Evolutionary conservation across 2,329 filamentous ascomycete species (phyloP).

Genomic region (Corinectria fuckeliana): DNA sequence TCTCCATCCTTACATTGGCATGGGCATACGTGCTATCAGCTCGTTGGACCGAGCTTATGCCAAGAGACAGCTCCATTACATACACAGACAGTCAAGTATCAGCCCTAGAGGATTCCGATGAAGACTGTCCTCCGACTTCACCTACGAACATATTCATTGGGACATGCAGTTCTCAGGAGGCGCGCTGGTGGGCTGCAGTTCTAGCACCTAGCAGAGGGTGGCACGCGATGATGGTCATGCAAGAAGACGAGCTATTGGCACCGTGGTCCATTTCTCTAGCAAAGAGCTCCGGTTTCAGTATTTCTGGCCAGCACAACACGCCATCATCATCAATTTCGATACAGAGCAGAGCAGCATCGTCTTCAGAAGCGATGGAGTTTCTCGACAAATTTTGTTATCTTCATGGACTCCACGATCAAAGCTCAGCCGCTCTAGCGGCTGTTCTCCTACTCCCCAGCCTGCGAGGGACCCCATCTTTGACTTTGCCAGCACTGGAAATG

Average conservation of each 20-base stretch:
- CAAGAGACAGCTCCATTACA: not conserved
- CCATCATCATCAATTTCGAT: not conserved
- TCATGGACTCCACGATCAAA: slow-evolving; percentile 2
- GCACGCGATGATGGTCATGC: slow-evolving; percentile 4
- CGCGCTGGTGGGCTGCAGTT: slow-evolving; percentile 15
- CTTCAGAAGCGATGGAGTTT: not conserved
- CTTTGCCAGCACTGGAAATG: not conserved
- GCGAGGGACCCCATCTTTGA: not conserved
- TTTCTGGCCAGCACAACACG: not conserved
- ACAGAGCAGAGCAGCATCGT: not conserved
- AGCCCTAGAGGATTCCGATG: not conserved
- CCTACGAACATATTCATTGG: not conserved
- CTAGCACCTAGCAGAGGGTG: slow-evolving; percentile 3
- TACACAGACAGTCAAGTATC: not conserved
- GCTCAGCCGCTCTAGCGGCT: not conserved
- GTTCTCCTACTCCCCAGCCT: slow-evolving; percentile 2
- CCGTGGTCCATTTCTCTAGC: slow-evolving; percentile 8
- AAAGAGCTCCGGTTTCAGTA: not conserved
- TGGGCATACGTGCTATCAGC: slow-evolving; percentile 13
- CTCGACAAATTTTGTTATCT: slow-evolving; percentile 10
- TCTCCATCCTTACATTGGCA: not conserved
- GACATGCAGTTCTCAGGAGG: not conserved
- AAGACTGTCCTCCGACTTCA: not conserved
- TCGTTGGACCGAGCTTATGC: slow-evolving; percentile 8
- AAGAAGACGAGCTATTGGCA: not conserved